phyloP scores from a whole-genome alignment of 805 yeast genomes.

The Groenewaldozyma salmanticensis region DNA sequence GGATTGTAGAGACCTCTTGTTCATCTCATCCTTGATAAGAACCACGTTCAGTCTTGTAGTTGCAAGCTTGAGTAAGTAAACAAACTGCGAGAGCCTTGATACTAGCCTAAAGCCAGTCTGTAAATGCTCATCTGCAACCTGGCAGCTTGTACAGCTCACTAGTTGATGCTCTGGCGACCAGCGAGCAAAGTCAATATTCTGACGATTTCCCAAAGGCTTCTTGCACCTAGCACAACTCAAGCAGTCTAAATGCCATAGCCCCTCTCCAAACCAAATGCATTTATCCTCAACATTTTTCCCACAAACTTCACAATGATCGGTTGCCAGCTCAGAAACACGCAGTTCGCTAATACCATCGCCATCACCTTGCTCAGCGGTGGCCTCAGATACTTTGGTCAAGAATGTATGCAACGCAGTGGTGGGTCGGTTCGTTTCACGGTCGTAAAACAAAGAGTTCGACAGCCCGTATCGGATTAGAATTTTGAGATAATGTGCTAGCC shows the following conservation, averaged over 20 bases:
- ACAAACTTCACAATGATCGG: slow-evolving; percentile 71
- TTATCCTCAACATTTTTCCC: slow-evolving; percentile 70
- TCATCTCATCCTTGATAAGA: slow-evolving; percentile 13
- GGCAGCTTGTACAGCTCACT: slow-evolving; percentile 57
- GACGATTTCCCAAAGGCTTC: slow-evolving; percentile 27
- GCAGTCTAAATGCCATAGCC: slow-evolving; percentile 78
- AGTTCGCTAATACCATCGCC: slow-evolving; percentile 23
- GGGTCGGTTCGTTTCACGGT: slow-evolving; percentile 38
- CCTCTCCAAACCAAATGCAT: slow-evolving; percentile 51
- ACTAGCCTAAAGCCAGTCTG: slow-evolving; percentile 39
- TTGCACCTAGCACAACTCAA: slow-evolving; percentile 55
- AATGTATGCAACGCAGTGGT: slow-evolving; percentile 56
- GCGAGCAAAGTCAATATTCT: slow-evolving; percentile 29
- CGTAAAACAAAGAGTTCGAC: slow-evolving; percentile 48
- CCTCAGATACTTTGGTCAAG: slow-evolving; percentile 39
- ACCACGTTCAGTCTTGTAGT: slow-evolving; percentile 50
- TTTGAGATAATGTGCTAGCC: slow-evolving; percentile 87
- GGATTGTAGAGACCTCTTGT: not conserved
- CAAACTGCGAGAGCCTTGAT: slow-evolving; percentile 61
- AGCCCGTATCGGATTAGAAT: slow-evolving; percentile 74
- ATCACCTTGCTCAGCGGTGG: slow-evolving; percentile 27
- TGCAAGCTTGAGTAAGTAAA: slow-evolving; percentile 75
- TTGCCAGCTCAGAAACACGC: slow-evolving; percentile 33
- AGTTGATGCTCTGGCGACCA: slow-evolving; percentile 27
- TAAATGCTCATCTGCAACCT: slow-evolving; percentile 30